phyloP scores from a whole-genome alignment of 306 rosid species.

The Carpinus viminea region DNA sequence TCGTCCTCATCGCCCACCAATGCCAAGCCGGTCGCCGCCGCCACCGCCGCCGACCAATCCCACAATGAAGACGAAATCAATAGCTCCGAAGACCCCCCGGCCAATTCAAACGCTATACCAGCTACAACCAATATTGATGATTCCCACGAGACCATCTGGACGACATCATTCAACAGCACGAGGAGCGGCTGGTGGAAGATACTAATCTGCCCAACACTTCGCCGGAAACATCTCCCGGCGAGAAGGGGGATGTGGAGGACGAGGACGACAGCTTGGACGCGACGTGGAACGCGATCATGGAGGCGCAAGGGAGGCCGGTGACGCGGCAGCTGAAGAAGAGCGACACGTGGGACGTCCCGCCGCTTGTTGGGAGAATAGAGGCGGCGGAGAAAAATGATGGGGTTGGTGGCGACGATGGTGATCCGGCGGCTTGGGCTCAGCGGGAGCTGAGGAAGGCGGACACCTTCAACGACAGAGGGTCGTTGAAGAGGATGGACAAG shows the following conservation, averaged over 20 bases:
- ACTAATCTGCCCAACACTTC: constrained; percentile 30
- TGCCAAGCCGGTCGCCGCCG: constrained; percentile 15
- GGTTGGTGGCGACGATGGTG: constrained; percentile 31
- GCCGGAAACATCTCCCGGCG: constrained; percentile 27
- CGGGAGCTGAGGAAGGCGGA: constrained; percentile 66
- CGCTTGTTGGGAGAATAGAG: constrained; percentile 29
- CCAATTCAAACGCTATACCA: background rate
- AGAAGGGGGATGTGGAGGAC: constrained; percentile 25
- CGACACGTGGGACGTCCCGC: constrained; percentile 46
- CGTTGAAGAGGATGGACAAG: constrained; percentile 56
- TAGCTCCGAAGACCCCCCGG: constrained; percentile 15
- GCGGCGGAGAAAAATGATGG: constrained; percentile 24
- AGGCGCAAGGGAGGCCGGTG: constrained; percentile 32
- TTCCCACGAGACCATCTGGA: background rate
- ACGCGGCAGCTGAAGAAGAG: constrained; percentile 47
- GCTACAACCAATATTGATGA: background rate
- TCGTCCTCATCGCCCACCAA: constrained; percentile 21
- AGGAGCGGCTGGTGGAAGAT: constrained; percentile 11
- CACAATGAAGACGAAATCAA: constrained; percentile 25
- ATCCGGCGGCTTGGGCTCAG: constrained; percentile 59
- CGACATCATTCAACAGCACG: constrained; percentile 3
- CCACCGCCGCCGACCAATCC: constrained; percentile 4
- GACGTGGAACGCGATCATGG: constrained; percentile 61
- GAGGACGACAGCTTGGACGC: constrained; percentile 47
- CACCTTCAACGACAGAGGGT: constrained; percentile 57